Evolutionary conservation across 805 yeast species (phyloP).

Genomic region (Yueomyces sp.): DNA sequence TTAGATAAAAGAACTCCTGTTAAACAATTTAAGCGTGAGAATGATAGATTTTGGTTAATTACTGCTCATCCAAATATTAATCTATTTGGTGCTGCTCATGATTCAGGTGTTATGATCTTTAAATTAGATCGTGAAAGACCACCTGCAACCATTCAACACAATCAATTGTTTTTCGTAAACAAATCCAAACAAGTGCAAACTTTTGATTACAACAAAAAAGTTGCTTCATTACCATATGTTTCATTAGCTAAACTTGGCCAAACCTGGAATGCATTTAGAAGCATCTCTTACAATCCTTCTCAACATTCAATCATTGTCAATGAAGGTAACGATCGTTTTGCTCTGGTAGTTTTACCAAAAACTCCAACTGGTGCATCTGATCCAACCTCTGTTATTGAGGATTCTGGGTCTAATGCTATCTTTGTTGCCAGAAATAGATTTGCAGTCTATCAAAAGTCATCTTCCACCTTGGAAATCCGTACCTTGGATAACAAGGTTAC

Average conservation of each 20-base stretch:
- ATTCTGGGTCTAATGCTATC: conserved; percentile 72
- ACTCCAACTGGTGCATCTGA: conserved; percentile 90
- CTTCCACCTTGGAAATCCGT: conserved; percentile 63
- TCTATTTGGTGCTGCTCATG: conserved; percentile 93
- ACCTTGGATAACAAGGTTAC: conserved; percentile 75
- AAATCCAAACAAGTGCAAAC: conserved; percentile 76
- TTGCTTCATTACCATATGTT: conserved; percentile 62
- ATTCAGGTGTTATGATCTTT: conserved; percentile 95
- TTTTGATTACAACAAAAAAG: conserved; percentile 54
- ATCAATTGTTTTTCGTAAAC: conserved; percentile 63
- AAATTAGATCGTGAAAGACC: conserved; percentile 97
- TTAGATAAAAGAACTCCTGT: conserved; percentile 85
- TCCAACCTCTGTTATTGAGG: conserved; percentile 67
- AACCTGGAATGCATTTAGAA: conserved; percentile 74
- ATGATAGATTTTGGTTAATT: conserved; percentile 89
- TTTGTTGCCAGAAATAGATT: conserved; percentile 93
- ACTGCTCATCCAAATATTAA: conserved; percentile 83
- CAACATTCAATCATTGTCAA: conserved; percentile 79
- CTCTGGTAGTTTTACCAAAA: conserved; percentile 66
- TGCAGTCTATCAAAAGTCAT: conserved; percentile 56
- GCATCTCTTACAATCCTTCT: conserved; percentile 81
- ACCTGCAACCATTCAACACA: conserved; percentile 49
- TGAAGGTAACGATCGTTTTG: conserved; percentile 52
- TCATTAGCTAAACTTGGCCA: conserved; percentile 76
- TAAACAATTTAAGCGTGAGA: conserved; percentile 85